Conservation (phyloP, 176 grass and related monocot genomes). For the Oryza brachyantha region DNA sequence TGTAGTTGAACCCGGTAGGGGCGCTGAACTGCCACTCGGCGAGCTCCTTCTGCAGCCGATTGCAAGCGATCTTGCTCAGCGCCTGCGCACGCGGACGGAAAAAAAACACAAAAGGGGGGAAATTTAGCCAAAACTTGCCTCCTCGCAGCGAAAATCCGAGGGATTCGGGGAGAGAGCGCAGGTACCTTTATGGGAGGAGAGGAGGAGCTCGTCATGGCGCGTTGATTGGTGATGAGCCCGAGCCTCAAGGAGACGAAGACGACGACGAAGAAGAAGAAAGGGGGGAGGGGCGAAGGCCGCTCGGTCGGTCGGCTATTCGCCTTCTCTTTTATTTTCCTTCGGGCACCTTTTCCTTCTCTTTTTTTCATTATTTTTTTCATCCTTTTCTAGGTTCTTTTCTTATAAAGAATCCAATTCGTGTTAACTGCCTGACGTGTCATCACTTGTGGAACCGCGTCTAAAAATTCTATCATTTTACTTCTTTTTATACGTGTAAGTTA, state of each 20-base stretch:
- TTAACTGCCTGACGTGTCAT: not conserved
- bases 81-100: constrained; percentile 46
- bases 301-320: not conserved
- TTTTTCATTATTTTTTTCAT: not conserved
- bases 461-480: too few species aligned
- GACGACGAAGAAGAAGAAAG: not conserved
- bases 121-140: constrained; percentile 16
- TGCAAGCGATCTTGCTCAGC: constrained; percentile 98
- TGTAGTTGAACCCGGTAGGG: constrained; percentile 78
- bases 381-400: not conserved
- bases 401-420: not conserved
- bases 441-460: not conserved
- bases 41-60: constrained; percentile 90
- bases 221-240: not conserved
- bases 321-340: not conserved
- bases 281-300: not conserved
- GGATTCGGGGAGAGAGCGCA: constrained; percentile 15
- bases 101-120: not conserved
- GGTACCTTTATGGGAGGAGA: constrained; percentile 48
- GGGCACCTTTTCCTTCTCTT: too few species aligned
- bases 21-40: constrained; percentile 83
- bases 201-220: constrained; percentile 59
- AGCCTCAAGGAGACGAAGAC: not conserved
- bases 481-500: too few species aligned
- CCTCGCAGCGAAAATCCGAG: not conserved